A percentile compares a stretch with the other conserved stretches of the same genome.
phyloP scores from a whole-genome alignment of 2,329 filamentous ascomycete species.

The Apiospora marii region DNA sequence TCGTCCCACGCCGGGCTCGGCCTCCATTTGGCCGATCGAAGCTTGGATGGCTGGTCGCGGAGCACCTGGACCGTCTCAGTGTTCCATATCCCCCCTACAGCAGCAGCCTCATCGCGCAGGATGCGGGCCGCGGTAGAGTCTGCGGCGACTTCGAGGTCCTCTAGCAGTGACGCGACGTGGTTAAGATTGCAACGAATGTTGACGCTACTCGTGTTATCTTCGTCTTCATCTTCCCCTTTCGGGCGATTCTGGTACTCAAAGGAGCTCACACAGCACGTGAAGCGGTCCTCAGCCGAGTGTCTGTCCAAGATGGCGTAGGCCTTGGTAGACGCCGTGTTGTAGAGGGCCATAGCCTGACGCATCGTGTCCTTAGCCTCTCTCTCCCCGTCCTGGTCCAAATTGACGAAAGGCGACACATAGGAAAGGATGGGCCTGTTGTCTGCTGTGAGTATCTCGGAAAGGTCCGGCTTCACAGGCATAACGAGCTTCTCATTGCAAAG shows the following conservation, averaged over 20 bases:
- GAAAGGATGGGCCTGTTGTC: neutral
- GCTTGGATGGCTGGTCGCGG: neutral
- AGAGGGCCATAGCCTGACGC: neutral
- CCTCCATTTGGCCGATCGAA: neutral
- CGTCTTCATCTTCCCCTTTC: neutral
- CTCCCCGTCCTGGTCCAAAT: neutral
- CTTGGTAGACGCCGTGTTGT: neutral
- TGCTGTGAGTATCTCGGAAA: neutral
- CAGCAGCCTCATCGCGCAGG: neutral
- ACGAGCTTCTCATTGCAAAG: neutral
- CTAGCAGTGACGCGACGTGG: neutral
- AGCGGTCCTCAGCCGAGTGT: neutral
- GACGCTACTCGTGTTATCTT: neutral
- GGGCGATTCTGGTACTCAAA: neutral
- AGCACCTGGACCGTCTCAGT: neutral
- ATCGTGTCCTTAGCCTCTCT: neutral
- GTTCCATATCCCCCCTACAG: neutral
- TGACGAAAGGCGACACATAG: neutral
- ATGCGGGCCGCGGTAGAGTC: neutral
- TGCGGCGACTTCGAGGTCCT: neutral
- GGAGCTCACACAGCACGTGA: slow-evolving; percentile 1
- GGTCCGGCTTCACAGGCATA: neutral
- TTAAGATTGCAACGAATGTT: neutral
- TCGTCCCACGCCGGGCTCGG: neutral
- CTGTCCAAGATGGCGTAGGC: slow-evolving; percentile 6